Evolutionary conservation across 2,329 filamentous ascomycete genomes (phyloP), one percentile per base, ranked within the genome.

Genomic region (Aureobasidium subglaciale): DNA sequence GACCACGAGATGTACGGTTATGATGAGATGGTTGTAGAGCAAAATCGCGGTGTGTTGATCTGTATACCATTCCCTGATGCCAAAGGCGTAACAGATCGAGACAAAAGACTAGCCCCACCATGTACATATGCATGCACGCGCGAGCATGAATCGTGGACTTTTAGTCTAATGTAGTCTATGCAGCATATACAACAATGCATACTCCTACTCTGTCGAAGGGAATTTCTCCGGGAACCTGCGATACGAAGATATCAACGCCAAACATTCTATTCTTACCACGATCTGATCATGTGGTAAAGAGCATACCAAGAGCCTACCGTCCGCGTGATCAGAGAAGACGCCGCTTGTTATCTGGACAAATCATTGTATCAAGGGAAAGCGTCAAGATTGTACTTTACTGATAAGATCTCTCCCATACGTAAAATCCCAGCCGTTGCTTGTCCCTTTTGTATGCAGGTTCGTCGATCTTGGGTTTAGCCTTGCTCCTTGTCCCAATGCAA

Each of bases 401-500:
- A 49, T 37, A 18, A 50, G 30, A 48, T 25, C 20, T 15, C 18
- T 25, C 20, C 20, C 7, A 18, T 9, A n/a, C 24, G 35, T 18
- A 10, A 9, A 16, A 35, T n/a, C n/a, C n/a, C n/a, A 35, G 20
- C 15, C 29, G 24, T 27, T 37, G 22, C 46, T 35, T 29, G 6
- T 48, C 13, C 20, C 34, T 27, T 38, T 16, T 15, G 20, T 27
- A 50, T 50, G 46, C 46, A 50, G 46, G 46, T 50, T 50, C 32
- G 46, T 38, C 46, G 46, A 50, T 50, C 46, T 50, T 50, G 46
- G 46, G 46, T 20, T 48, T 38, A 38, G 46, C 34, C 16, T 18
- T 32, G n/a, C 20, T 32, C 8, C 11, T 24, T 2, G 32, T 18
- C 16, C 43, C 27, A 20, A 30, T 16, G 30, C 43, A 48, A 30